Conservation (phyloP, 1,284 basidiomycete species). For the Phellinidium pouzarii region DNA sequence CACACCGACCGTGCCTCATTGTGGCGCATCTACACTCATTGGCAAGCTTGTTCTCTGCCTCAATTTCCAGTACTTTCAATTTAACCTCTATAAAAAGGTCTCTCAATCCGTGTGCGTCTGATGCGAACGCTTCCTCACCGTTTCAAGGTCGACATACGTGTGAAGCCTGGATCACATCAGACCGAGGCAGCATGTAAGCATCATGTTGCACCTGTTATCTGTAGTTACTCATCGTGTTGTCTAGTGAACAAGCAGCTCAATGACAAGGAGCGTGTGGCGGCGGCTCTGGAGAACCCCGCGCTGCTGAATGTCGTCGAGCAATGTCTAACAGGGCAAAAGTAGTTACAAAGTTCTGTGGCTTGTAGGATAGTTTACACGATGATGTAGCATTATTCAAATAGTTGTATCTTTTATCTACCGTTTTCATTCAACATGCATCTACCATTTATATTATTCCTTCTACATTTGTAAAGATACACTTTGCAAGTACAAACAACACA, state of each 20-base stretch:
- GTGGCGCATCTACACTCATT: constrained; percentile 96
- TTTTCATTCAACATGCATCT: not conserved
- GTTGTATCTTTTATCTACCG: no score
- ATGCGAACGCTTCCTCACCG: constrained; percentile 85
- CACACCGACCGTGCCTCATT: constrained; percentile 97
- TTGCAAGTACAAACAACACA: constrained; percentile 2
- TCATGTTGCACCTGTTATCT: not conserved
- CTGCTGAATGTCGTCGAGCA: constrained; percentile 87
- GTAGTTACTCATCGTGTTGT: not conserved
- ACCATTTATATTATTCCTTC: constrained; percentile 1
- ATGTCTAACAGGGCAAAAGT: constrained; percentile 47
- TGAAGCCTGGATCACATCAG: constrained; percentile 94
- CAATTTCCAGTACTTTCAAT: not conserved
- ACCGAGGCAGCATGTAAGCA: constrained; percentile 78
- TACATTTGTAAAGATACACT: not conserved
- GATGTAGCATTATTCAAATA: no score
- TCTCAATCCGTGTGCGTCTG: constrained; percentile 89
- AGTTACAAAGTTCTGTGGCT: not conserved
- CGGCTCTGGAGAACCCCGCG: constrained; percentile 89
- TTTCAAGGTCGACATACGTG: constrained; percentile 92
- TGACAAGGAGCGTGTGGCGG: constrained; percentile 97
- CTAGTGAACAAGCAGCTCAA: constrained; percentile 97
- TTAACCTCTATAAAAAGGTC: constrained; percentile 46
- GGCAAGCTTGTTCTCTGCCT: constrained; percentile 44
- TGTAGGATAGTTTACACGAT: no score